Base-by-base conservation (phyloP, 2,329 filamentous ascomycete species). In the Aspergillus aculeatus region DNA sequence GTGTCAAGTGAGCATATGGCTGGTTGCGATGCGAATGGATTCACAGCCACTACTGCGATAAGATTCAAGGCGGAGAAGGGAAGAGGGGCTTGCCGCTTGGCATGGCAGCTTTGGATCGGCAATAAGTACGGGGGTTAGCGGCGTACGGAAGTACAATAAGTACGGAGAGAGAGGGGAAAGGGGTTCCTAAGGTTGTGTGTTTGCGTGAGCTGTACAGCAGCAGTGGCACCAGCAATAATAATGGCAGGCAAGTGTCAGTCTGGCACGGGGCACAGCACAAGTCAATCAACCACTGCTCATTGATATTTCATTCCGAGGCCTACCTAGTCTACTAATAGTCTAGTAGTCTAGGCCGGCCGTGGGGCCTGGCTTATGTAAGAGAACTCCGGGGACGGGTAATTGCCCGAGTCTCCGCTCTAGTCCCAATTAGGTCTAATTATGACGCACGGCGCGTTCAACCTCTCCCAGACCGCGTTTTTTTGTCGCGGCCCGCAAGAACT, bases 361-460 rank as follows among this genome's bases (percentile, higher is more conserved):
- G 14, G 41, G 16, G 57, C 68, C 64, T 1, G 24, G 38, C 16
- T 54, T 54, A 54, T 31, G 52, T 54, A 47, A 54, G 23, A 32
- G 24, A 38, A 53, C 55, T 48, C 56, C 47, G 59, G 59, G 59
- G 59, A 59, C 50, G 59, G 59, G 59, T 53, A 59, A 57, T 26
- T 23, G 29, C 23, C 49, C 48, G 60, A 54, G 61, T 3, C 16
- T 10, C 7, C 1, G 35, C 24, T 48, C 66, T 66, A 68, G 44
- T 44, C 66, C 62, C 11, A 24, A 62, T 63, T 1, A 10, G 60
- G 65, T 56, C 60, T 66, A 68, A 68, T 66, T 47, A 60, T 56
- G 57, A 56, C 61, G 56, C 51, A 52, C 41, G 54, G 59, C 66
- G 66, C 63, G 66, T 65, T 58, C 52, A 47, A 63, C 47, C 61